Conservation (phyloP, 768 basidiomycete genomes). For the Hypholoma fasciculare region DNA sequence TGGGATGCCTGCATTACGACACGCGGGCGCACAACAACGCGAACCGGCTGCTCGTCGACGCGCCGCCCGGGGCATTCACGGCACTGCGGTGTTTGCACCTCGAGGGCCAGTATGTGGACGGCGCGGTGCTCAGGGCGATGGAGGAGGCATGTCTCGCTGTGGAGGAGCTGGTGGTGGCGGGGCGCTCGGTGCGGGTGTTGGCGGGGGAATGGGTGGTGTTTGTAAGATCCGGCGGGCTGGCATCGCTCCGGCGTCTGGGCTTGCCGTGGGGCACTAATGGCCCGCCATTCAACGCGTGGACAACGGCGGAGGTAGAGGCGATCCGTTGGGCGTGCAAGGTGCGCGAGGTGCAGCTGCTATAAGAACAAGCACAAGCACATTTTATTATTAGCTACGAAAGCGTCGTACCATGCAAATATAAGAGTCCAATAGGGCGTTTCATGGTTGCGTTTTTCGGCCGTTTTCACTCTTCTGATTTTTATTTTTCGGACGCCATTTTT, state of each 20-base stretch:
- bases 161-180: conserved; percentile 39
- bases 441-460: too few species aligned
- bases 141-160: conserved; percentile 34
- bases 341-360: conserved; percentile 11
- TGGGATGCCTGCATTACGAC: conserved; percentile 46
- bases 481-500: too few species aligned
- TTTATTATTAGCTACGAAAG: too few species aligned
- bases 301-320: conserved; percentile 14
- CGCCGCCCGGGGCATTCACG: conserved; percentile 20
- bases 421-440: too few species aligned
- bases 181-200: conserved; percentile 37
- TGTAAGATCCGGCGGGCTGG: conserved; percentile 33
- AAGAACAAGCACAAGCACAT: neutral
- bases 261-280: conserved; percentile 38
- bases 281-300: conserved; percentile 43
- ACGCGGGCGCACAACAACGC: conserved; percentile 26
- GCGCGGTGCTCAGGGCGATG: conserved; percentile 33
- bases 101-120: conserved; percentile 39
- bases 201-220: conserved; percentile 43
- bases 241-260: conserved; percentile 32
- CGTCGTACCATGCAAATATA: too few species aligned
- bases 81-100: conserved; percentile 41
- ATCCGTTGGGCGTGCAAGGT: conserved; percentile 19
- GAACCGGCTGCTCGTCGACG: conserved; percentile 31
- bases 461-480: too few species aligned